Percentiles rank a stretch among this genome's conserved stretches.
Conservation (phyloP, 768 basidiomycete genomes). For the Candolleomyces aberdarensis region DNA sequence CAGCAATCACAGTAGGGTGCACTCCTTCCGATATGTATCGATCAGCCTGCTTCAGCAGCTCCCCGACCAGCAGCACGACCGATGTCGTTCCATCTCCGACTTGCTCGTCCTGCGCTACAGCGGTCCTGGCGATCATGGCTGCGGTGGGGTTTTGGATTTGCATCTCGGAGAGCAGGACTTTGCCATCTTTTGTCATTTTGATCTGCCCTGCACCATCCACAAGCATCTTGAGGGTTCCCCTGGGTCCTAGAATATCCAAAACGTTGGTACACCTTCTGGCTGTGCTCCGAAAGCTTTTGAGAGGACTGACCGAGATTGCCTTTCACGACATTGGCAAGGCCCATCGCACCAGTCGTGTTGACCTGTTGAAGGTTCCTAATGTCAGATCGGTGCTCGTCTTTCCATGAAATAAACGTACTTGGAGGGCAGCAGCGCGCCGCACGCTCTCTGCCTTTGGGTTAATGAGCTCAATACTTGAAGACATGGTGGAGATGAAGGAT, state of each 20-base stretch:
- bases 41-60: constrained; percentile 95
- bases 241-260: constrained; percentile 58
- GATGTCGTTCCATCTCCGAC: constrained; percentile 99
- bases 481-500: constrained; percentile 36
- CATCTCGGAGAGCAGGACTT: constrained; percentile 98
- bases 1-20: constrained; percentile 92
- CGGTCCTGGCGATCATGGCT: constrained; percentile 97
- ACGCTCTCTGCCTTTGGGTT: constrained; percentile 97
- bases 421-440: constrained; percentile 83
- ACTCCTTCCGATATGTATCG: constrained; percentile 97
- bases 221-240: constrained; percentile 99
- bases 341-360: constrained; percentile 92
- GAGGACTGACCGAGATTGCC: constrained; percentile 79
- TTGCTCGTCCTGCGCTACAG: constrained; percentile 98
- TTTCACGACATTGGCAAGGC: constrained; percentile 95
- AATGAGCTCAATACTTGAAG: constrained; percentile 88
- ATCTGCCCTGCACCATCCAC: constrained; percentile 98
- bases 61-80: constrained; percentile 93
- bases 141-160: constrained; percentile 99
- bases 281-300: constrained; percentile 5
- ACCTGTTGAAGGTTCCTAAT: constrained; percentile 47
- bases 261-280: not conserved
- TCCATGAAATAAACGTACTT: constrained; percentile 47
- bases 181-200: constrained; percentile 99
- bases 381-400: not conserved